phyloP scores from a whole-genome alignment of 495 filamentous ascomycete genomes.

The Xylaria acuta region DNA sequence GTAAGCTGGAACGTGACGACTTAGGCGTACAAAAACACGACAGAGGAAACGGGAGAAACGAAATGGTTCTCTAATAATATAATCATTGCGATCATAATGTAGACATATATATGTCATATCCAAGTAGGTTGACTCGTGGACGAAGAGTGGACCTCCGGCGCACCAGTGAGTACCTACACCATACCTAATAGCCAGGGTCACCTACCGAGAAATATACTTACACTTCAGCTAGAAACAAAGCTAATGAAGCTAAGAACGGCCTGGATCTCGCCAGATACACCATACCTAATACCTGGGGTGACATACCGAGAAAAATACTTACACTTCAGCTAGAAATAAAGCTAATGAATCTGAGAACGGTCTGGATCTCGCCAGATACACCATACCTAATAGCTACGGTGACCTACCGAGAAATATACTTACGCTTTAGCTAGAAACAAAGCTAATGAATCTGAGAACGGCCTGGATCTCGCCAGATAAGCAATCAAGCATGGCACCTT shows the following conservation, averaged over 20 bases:
- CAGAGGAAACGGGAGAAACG: not conserved
- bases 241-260: not conserved
- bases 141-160: not conserved
- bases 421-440: too few relatives aligned
- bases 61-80: not conserved
- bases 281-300: not conserved
- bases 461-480: too few relatives aligned
- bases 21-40: not conserved
- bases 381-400: too few relatives aligned
- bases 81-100: slow-evolving; percentile 2
- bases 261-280: not conserved
- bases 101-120: slow-evolving; percentile 12
- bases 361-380: not conserved
- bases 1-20: too few relatives aligned
- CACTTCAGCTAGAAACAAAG: slow-evolving; percentile 2
- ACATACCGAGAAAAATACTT: not conserved
- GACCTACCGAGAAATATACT: too few relatives aligned
- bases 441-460: too few relatives aligned
- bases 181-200: not conserved
- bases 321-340: slow-evolving; percentile 1
- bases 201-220: not conserved
- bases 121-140: slow-evolving; percentile 5
- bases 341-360: slow-evolving; percentile 2
- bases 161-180: not conserved
- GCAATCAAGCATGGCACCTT: not conserved